A percentile compares a stretch with the other conserved stretches of the same genome.
phyloP scores from a whole-genome alignment of 306 rosid species.

The Carpinus viminea region DNA sequence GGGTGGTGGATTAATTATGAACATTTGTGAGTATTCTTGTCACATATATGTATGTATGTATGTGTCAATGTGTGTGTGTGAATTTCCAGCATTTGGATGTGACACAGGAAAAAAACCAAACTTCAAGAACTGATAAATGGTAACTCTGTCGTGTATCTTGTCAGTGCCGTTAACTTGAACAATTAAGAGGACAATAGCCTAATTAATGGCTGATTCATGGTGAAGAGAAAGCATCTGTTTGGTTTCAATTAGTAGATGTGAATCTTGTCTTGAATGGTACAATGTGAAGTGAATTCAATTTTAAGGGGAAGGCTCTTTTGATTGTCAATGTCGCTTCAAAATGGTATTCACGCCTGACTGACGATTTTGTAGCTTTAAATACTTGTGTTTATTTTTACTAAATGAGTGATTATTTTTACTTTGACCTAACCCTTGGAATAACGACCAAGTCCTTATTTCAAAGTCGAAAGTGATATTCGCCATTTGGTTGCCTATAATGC shows the following conservation, averaged over 20 bases:
- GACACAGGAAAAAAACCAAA: not conserved
- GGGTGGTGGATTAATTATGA: too few species aligned
- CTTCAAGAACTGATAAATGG: not conserved
- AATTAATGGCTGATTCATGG: not conserved
- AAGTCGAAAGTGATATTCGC: too few species aligned
- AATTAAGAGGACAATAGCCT: not conserved
- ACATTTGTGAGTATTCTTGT: too few species aligned
- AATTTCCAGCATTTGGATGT: not conserved
- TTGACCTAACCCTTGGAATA: too few species aligned
- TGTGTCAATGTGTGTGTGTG: not conserved
- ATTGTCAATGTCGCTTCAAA: slow-evolving; percentile 95
- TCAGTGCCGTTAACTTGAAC: not conserved
- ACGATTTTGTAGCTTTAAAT: slow-evolving; percentile 3
- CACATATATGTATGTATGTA: not conserved
- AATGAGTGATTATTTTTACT: too few species aligned
- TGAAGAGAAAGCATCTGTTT: not conserved
- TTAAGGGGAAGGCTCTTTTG: slow-evolving; percentile 84
- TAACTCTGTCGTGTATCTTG: not conserved
- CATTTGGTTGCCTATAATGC: too few species aligned
- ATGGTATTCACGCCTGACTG: slow-evolving; percentile 56
- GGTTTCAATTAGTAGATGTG: not conserved
- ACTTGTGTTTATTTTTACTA: not conserved
- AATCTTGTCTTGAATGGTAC: not conserved
- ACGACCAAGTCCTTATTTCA: too few species aligned
- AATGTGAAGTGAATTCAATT: not conserved